Base-by-base conservation (phyloP, 2,329 filamentous ascomycete genomes). In the Coniochaeta ligniaria region DNA sequence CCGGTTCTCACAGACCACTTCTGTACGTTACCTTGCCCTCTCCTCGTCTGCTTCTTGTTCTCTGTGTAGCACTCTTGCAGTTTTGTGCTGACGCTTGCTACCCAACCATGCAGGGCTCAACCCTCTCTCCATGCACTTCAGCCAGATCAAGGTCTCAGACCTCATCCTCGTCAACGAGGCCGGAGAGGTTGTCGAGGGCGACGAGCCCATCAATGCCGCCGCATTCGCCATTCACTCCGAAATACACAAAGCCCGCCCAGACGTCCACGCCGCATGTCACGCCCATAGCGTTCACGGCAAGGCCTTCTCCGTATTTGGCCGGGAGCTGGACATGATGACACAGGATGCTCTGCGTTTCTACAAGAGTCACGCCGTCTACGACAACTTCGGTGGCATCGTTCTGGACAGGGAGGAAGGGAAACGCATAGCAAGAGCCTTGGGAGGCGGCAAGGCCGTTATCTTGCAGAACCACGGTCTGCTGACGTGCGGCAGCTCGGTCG, bases 381-480 rank as follows among this genome's bases (percentile, higher is more conserved):
- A 76, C n/a, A 77, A 81, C 2, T 87, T 83, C 64, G 84, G 83
- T 16, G 84, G 84, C 14, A 78, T 86, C 4, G 84, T 87, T 1
- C 76, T 87, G 33, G 79, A 75, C 2, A 75, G 76, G 35, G 81
- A 81, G 60, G 85, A 88, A 70, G 83, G 83, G 2, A 67, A 76
- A 31, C 74, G 78, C 17, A 78, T 88, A 58, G 84, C 84, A 0
- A 72, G 73, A 17, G 79, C 83, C 0, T 69, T 88, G 1, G 83
- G 84, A 0, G 70, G 76, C 0, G 78, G 77, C 54, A 83, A 72
- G 67, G 81, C 75, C 5, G 35, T 81, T 66, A 83, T 88, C 38
- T 71, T 88, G 43, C 72, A 81, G 50, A 88, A 88, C 66, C 85
- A 88, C 68, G 85, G 85, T 0, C 70, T 88, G 17, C 66, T 88